Base-by-base conservation (phyloP, 2,329 filamentous ascomycete genomes). In the Arthrobotrys sphaeroides region DNA sequence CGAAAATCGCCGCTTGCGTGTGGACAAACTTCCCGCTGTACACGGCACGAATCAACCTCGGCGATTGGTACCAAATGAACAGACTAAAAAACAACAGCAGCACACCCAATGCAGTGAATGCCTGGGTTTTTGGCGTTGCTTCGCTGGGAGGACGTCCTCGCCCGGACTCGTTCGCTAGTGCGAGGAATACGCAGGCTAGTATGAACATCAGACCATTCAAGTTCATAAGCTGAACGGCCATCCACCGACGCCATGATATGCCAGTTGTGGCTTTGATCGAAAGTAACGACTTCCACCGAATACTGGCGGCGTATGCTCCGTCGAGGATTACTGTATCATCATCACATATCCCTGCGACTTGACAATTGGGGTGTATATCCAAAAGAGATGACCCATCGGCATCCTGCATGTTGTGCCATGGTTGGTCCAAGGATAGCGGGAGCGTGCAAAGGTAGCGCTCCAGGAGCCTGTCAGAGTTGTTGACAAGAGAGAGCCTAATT, bases 261-360 rank as follows among this genome's bases (percentile, higher is more conserved):
- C 40, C 24, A n/a, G 5, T 33, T 10, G 2, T 31, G 2, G n/a
- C 26, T 10, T 42, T 13, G 2, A 65, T 77, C 1, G 79, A 76
- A n/a, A 80, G 81, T 62, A 82, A 80, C 1, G 78, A 38, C 61
- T 82, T 81, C 82, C 82, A 83, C 3, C 79, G 80, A n/a, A 83
- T 80, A 5, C 78, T 80, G 5, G 81, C 78, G 2, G 81, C 82
- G 53, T 79, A 72, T 3, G 81, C 81, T 9, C 80, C 80, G 24
- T 83, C 82, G 2, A 82, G 77, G 18, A 82, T 75, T 61, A 83
- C 79, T 13, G 80, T 82, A 43, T 83, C 81, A 5, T 81, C 78
- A 4, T 81, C 80, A 13, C 80, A 78, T 33, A 83, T 81, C 12
- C 77, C 82, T 10, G 80, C 81, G 0, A 83, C 81, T 53, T 82